Evolutionary conservation across 345 rosid genomes (phyloP).

Genomic region (Eucalyptus marginata): DNA sequence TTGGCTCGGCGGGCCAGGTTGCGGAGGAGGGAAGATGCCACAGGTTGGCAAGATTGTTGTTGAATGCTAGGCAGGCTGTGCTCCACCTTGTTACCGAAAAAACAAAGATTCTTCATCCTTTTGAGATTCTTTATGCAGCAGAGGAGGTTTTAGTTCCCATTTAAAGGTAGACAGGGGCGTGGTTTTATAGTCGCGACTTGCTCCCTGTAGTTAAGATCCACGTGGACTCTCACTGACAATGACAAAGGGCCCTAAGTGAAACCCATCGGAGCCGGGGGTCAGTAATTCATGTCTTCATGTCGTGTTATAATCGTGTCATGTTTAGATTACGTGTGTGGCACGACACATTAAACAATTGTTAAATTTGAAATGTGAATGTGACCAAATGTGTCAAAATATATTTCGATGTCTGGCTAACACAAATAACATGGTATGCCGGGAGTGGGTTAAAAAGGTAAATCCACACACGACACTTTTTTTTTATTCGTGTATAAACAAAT

Average conservation of each 20-base stretch:
- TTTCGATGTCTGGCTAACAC: neutral
- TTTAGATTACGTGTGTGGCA: too few species aligned
- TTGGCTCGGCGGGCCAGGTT: neutral
- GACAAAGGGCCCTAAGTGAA: neutral
- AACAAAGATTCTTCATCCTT: neutral
- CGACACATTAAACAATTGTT: neutral
- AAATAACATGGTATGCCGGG: neutral
- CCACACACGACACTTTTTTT: neutral
- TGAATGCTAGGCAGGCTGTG: neutral
- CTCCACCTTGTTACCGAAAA: neutral
- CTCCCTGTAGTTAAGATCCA: neutral
- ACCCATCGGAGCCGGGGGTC: too few species aligned
- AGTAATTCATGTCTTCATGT: too few species aligned
- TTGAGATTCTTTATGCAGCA: neutral
- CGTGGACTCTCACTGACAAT: neutral
- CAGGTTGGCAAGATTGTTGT: neutral
- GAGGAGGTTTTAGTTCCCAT: neutral
- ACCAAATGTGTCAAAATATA: neutral
- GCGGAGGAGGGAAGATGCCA: neutral
- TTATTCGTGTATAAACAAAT: neutral
- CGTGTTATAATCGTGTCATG: too few species aligned
- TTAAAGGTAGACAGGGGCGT: neutral
- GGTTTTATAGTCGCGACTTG: neutral
- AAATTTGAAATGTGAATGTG: neutral
- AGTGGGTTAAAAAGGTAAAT: neutral